Evolutionary conservation across 2,329 filamentous ascomycete genomes (phyloP).

Genomic region (Stagonosporopsis cucurbitacearum): DNA sequence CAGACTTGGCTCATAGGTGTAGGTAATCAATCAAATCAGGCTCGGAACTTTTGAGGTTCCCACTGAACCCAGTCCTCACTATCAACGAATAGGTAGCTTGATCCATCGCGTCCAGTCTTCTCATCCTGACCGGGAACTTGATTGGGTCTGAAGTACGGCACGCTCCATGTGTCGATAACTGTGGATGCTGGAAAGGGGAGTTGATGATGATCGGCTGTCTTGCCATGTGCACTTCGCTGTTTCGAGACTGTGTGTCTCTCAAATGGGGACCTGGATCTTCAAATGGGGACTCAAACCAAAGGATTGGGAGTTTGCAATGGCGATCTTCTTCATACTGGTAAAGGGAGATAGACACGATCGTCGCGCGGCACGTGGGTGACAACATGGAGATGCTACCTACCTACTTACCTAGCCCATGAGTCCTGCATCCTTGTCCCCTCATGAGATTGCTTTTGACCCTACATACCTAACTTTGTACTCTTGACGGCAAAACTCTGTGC

Average conservation of each 20-base stretch:
- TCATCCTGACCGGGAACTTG: neutral
- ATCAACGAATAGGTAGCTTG: slow-evolving; percentile 9
- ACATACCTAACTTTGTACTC: no score
- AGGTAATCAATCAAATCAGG: slow-evolving; percentile 23
- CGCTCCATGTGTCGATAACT: slow-evolving; percentile 6
- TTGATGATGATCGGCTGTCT: slow-evolving; percentile 20
- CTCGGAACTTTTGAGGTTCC: slow-evolving; percentile 12
- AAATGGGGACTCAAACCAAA: slow-evolving; percentile 13
- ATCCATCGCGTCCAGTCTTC: slow-evolving; percentile 4
- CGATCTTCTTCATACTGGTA: slow-evolving; percentile 20
- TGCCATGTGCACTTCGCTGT: slow-evolving; percentile 20
- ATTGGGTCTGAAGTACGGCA: slow-evolving; percentile 11
- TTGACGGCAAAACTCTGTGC: slow-evolving; percentile 18
- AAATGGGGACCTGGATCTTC: slow-evolving; percentile 20
- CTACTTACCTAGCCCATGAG: slow-evolving; percentile 8
- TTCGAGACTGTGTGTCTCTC: slow-evolving; percentile 15
- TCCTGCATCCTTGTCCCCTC: slow-evolving; percentile 1
- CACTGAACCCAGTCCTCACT: slow-evolving; percentile 3
- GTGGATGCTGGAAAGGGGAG: slow-evolving; percentile 13
- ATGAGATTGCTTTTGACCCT: slow-evolving; percentile 6
- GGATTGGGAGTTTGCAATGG: slow-evolving; percentile 11
- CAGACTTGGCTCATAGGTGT: slow-evolving; percentile 5
- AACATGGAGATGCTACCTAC: slow-evolving; percentile 2
- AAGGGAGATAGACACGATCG: slow-evolving; percentile 17
- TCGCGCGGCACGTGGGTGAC: slow-evolving; percentile 17